A percentile compares a stretch with the other conserved stretches of the same genome.
Conservation (phyloP, 208 protist species). For the Hexamita inflata region DNA sequence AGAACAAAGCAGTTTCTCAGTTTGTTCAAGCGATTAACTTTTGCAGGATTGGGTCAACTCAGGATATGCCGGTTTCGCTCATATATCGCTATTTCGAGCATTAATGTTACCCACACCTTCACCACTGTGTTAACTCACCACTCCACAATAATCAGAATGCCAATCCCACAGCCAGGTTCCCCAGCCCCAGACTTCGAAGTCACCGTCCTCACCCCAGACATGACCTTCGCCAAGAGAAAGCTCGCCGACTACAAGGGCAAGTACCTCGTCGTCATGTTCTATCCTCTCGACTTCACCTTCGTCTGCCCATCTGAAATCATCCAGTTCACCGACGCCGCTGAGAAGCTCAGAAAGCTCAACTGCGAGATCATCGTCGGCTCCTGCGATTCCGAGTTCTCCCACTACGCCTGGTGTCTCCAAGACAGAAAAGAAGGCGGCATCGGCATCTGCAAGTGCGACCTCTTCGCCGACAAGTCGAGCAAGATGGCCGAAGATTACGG, state of each 20-base stretch:
- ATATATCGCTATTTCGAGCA: too few relatives aligned
- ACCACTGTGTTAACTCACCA: too few relatives aligned
- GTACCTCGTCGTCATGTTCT: constrained; percentile 31
- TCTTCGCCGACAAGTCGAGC: constrained; percentile 78
- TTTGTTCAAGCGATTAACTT: too few relatives aligned
- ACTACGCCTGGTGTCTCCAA: constrained; percentile 76
- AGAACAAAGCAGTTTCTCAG: too few relatives aligned
- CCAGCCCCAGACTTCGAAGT: constrained; percentile 19
- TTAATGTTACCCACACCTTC: too few relatives aligned
- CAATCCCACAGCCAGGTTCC: not conserved
- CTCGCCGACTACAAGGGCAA: constrained; percentile 32
- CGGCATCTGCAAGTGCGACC: constrained; percentile 73
- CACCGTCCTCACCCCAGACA: not conserved
- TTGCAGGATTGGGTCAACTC: too few relatives aligned
- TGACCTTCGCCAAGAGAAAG: not conserved
- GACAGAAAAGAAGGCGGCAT: constrained; percentile 84
- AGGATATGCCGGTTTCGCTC: too few relatives aligned
- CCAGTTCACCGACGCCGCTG: not conserved
- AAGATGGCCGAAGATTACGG: constrained; percentile 68
- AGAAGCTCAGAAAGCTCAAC: constrained; percentile 10
- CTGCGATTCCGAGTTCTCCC: constrained; percentile 56
- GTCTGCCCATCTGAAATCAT: constrained; percentile 42
- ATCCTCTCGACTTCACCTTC: constrained; percentile 38
- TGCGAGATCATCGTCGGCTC: constrained; percentile 22
- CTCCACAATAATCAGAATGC: constrained; percentile 8